Evolutionary conservation across 1,284 basidiomycete species (phyloP).

Genomic region (Singerocomus inundabilis): DNA sequence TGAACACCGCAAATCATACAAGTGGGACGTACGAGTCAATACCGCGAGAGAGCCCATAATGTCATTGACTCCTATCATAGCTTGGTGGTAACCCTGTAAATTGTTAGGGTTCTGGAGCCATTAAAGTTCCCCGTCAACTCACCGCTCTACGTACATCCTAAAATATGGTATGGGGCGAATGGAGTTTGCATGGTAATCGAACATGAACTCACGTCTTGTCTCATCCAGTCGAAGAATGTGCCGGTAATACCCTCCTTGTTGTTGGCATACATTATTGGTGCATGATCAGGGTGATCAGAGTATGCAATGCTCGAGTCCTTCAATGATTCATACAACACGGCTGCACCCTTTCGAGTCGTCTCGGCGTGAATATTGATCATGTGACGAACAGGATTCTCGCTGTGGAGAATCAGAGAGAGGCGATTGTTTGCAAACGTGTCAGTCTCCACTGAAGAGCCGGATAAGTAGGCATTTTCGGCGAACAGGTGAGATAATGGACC

Average conservation of each 20-base stretch:
- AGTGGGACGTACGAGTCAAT: conserved; percentile 18
- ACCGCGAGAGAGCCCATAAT: conserved; percentile 31
- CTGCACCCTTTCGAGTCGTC: conserved; percentile 19
- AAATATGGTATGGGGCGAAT: not conserved
- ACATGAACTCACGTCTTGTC: conserved; percentile 15
- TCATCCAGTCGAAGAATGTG: conserved; percentile 32
- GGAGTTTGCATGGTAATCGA: not conserved
- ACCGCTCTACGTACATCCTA: conserved; percentile 24
- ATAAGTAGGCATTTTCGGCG: not conserved
- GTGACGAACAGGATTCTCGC: conserved; percentile 23
- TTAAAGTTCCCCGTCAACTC: not conserved
- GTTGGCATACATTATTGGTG: conserved; percentile 22
- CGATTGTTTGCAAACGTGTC: conserved; percentile 38
- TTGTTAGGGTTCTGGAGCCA: not conserved
- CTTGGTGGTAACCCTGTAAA: conserved; percentile 20
- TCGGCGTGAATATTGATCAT: conserved; percentile 26
- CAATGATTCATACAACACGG: conserved; percentile 30
- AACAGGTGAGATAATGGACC: conserved; percentile 14
- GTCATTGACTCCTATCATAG: conserved; percentile 27
- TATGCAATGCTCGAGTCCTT: conserved; percentile 21
- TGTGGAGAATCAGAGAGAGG: conserved; percentile 33
- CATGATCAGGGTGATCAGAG: conserved; percentile 25
- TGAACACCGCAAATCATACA: not conserved
- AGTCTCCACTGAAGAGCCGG: conserved; percentile 19
- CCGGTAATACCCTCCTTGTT: conserved; percentile 24